phyloP scores from a whole-genome alignment of 164 flowering plant species.

The Annona cherimola region DNA sequence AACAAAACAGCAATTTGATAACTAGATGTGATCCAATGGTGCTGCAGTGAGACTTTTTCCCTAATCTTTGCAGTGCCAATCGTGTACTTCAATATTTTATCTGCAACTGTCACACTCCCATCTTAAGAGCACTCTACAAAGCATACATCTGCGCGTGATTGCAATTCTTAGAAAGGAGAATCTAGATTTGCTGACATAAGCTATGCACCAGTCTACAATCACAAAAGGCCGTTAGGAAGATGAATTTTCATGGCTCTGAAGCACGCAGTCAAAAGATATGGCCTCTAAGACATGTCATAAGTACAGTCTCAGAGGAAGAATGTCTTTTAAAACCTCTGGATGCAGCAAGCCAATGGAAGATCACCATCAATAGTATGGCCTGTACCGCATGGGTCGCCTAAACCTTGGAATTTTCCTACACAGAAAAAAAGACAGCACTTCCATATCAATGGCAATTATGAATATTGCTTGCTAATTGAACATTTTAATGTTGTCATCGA shows the following conservation, averaged over 20 bases:
- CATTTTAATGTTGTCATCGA: too few species aligned
- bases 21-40: too few species aligned
- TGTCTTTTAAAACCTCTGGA: slow-evolving; percentile 1
- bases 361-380: slow-evolving; percentile 45
- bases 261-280: background rate
- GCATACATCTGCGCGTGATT: background rate
- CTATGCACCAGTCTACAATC: background rate
- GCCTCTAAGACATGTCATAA: background rate
- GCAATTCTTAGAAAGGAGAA: slow-evolving; percentile 1
- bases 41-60: too few species aligned
- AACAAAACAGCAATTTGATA: background rate
- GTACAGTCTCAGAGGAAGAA: background rate
- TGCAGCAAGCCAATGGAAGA: slow-evolving; percentile 5
- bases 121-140: background rate
- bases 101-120: background rate
- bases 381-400: slow-evolving; percentile 68
- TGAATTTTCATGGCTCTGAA: background rate
- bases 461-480: too few species aligned
- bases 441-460: background rate
- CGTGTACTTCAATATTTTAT: too few species aligned
- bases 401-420: slow-evolving; percentile 67
- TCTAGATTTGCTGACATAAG: background rate
- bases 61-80: too few species aligned
- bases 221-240: background rate
- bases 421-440: background rate